Evolutionary conservation across 331 rosid genomes (phyloP).

Genomic region (Prunus yedoensis): DNA sequence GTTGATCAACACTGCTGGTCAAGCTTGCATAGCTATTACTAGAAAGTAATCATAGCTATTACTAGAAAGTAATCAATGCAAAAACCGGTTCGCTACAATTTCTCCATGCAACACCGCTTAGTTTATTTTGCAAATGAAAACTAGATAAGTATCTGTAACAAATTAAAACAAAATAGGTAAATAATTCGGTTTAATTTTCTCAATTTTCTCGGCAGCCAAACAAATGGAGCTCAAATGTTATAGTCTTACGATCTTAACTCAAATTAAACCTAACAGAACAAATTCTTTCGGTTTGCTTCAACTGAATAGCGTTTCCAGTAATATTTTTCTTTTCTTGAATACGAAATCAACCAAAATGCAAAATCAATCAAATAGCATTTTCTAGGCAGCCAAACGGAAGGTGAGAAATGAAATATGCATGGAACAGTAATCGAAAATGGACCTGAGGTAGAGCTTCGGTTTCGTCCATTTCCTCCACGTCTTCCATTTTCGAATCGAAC

Average conservation of each 20-base stretch:
- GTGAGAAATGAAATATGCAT: slow-evolving; percentile 10
- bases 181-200: not conserved
- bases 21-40: not conserved
- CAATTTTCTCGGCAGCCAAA: slow-evolving; percentile 19
- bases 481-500: slow-evolving; percentile 30
- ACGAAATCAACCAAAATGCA: not conserved
- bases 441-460: slow-evolving; percentile 86
- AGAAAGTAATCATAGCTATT: not conserved
- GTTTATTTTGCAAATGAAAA: too few relatives aligned
- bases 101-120: too few relatives aligned
- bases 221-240: not conserved
- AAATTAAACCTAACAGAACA: slow-evolving; percentile 3
- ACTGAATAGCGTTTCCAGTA: not conserved
- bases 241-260: not conserved
- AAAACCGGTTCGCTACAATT: too few relatives aligned
- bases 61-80: not conserved
- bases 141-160: too few relatives aligned
- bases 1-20: not conserved
- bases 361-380: not conserved
- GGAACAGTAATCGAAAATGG: slow-evolving; percentile 15
- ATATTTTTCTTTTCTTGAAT: not conserved
- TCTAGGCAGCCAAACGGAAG: slow-evolving; percentile 30
- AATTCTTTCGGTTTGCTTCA: not conserved
- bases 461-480: slow-evolving; percentile 76
- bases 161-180: not conserved